phyloP scores from a whole-genome alignment of 345 rosid genomes.

The Hypericum perforatum region DNA sequence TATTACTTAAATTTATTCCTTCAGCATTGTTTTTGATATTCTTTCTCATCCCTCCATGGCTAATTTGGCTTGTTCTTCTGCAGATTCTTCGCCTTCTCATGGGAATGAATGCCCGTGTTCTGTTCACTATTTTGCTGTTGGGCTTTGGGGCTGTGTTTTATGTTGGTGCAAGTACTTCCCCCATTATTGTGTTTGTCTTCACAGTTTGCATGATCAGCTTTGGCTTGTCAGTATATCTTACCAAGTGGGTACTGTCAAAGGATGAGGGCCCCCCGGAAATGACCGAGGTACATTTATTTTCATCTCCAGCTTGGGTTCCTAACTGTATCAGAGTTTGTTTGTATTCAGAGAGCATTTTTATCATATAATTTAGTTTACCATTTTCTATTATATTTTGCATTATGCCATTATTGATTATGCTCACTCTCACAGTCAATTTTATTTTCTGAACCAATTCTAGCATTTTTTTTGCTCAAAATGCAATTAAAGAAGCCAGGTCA shows the following conservation, averaged over 20 bases:
- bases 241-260: conserved; percentile 94
- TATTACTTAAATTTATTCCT: neutral
- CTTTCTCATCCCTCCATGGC: neutral
- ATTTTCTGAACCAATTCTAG: too few species aligned
- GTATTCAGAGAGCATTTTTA: too few species aligned
- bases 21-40: conserved; percentile 4
- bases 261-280: conserved; percentile 99
- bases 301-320: too few species aligned
- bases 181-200: conserved; percentile 85
- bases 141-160: conserved; percentile 67
- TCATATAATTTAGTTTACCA: neutral
- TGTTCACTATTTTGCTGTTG: conserved; percentile 54
- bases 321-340: neutral
- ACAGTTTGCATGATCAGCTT: conserved; percentile 74
- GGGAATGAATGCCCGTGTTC: conserved; percentile 76
- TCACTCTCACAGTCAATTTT: too few species aligned
- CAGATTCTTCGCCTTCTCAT: conserved; percentile 77
- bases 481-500: too few species aligned
- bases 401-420: neutral
- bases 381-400: neutral
- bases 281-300: conserved; percentile 49
- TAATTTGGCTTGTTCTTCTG: conserved; percentile 11
- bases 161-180: conserved; percentile 87
- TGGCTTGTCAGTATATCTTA: conserved; percentile 60
- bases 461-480: too few species aligned